Evolutionary conservation across 2,329 filamentous ascomycete genomes (phyloP).

Genomic region (Microascus cirrosus): DNA sequence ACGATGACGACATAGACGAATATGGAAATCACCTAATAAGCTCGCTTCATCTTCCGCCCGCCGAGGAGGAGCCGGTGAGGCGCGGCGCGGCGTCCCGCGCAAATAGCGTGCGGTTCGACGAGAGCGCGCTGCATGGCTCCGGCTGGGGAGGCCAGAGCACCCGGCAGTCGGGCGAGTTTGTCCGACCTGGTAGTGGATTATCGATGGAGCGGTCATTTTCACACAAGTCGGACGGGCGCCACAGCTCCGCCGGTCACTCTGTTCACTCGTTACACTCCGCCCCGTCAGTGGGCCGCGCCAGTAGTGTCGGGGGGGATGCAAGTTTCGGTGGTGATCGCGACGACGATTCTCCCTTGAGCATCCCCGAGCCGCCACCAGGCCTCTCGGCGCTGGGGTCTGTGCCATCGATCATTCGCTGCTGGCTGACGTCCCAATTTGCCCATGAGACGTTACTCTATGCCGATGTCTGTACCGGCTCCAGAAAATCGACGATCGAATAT

Average conservation of each 20-base stretch:
- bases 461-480: constrained; percentile 84
- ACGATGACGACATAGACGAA: constrained; percentile 81
- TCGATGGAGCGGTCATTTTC: constrained; percentile 88
- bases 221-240: constrained; percentile 89
- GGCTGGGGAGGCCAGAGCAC: constrained; percentile 61
- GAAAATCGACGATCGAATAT: constrained; percentile 71
- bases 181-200: constrained; percentile 69
- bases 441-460: constrained; percentile 85
- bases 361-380: constrained; percentile 68
- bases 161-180: constrained; percentile 72
- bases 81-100: constrained; percentile 82
- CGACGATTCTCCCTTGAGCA: constrained; percentile 59
- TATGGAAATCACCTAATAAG: constrained; percentile 70
- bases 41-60: constrained; percentile 67
- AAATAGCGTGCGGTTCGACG: constrained; percentile 95
- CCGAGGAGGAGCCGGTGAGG: constrained; percentile 75
- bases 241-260: constrained; percentile 85
- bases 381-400: constrained; percentile 80
- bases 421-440: constrained; percentile 83
- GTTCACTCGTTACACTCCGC: constrained; percentile 59
- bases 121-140: constrained; percentile 81
- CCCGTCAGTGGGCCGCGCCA: constrained; percentile 62
- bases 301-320: constrained; percentile 76
- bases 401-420: constrained; percentile 90
- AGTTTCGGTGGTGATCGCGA: constrained; percentile 47